Conservation (phyloP, 208 protist genomes). For the Trypanosoma theileri region DNA sequence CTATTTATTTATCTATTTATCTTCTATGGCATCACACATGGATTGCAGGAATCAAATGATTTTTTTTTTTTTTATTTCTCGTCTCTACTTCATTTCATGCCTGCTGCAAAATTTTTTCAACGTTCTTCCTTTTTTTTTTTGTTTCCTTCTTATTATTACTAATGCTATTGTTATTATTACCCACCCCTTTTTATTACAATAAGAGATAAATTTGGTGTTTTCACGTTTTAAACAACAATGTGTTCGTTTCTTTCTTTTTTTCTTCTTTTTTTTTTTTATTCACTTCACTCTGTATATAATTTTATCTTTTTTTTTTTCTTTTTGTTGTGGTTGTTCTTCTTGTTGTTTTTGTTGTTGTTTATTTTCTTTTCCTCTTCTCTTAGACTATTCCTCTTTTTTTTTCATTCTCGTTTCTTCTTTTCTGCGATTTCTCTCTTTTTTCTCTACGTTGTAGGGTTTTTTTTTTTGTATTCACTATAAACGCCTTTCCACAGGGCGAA, state of each 20-base stretch:
- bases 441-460: not conserved
- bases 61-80: too few species aligned
- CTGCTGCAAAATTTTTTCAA: too few species aligned
- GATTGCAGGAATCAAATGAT: too few species aligned
- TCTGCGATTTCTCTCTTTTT: conserved; percentile 11
- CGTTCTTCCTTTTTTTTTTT: too few species aligned
- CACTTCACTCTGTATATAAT: not conserved
- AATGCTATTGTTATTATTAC: too few species aligned
- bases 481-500: not conserved
- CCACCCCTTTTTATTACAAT: too few species aligned
- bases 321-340: not conserved
- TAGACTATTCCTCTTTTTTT: conserved; percentile 14
- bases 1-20: too few species aligned
- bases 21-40: too few species aligned
- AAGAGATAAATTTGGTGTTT: too few species aligned
- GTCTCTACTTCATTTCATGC: too few species aligned
- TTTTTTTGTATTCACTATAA: too few species aligned
- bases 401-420: not conserved
- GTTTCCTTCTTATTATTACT: too few species aligned
- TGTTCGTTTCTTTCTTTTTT: not conserved
- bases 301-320: not conserved
- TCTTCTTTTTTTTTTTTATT: not conserved
- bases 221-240: not conserved
- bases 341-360: not conserved
- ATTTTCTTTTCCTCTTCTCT: not conserved